Evolutionary conservation across 2,329 filamentous ascomycete genomes (phyloP).

Genomic region (Hawksworthiomyces lignivorus): DNA sequence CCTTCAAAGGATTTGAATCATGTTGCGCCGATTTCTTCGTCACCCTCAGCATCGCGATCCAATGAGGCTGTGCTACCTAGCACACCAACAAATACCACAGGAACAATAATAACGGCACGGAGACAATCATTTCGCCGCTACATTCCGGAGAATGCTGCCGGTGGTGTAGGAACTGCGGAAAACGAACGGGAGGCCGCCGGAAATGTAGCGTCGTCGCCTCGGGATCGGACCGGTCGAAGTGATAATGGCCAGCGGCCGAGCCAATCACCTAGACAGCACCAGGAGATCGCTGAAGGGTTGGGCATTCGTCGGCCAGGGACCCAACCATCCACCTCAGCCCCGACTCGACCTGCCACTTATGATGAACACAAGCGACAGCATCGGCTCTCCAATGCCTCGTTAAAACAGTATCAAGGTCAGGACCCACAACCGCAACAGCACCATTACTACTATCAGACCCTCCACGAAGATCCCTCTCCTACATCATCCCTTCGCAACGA

Average conservation of each 20-base stretch:
- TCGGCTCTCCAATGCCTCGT: constrained; percentile 32
- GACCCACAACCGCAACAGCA: background rate
- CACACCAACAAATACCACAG: constrained; percentile 19
- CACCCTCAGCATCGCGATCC: background rate
- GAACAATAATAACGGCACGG: constrained; percentile 22
- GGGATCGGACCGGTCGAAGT: constrained; percentile 4
- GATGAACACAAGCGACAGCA: constrained; percentile 32
- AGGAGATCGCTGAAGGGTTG: constrained; percentile 40
- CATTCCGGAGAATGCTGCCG: constrained; percentile 5
- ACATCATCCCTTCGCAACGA: constrained; percentile 29
- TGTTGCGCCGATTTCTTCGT: background rate
- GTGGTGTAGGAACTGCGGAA: constrained; percentile 20
- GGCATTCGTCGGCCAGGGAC: constrained; percentile 42
- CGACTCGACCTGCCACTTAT: constrained; percentile 30
- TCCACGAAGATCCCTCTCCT: constrained; percentile 27
- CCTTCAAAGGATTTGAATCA: constrained; percentile 25
- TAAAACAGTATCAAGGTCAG: constrained; percentile 21
- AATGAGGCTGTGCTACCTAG: background rate
- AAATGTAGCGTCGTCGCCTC: constrained; percentile 23
- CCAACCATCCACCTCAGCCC: constrained; percentile 41
- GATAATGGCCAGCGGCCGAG: constrained; percentile 22
- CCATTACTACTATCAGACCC: constrained; percentile 8
- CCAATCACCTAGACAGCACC: constrained; percentile 37
- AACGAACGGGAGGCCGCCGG: constrained; percentile 26
- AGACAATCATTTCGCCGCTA: constrained; percentile 35